Base-by-base conservation (phyloP, 805 yeast genomes). In the Saccharomyces kudriavzevii region DNA sequence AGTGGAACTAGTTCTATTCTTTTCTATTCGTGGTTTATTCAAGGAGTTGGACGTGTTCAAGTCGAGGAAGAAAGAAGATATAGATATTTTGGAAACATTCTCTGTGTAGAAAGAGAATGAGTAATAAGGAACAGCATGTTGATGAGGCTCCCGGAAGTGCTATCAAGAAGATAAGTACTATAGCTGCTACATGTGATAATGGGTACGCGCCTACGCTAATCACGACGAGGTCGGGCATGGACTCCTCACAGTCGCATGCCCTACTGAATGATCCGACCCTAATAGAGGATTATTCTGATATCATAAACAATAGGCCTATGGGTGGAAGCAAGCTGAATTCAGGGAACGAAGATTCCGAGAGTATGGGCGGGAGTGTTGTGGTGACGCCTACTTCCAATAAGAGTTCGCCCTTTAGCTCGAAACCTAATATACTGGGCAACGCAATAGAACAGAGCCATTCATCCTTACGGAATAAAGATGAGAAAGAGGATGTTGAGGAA, bases 291-390 rank as follows among this genome's bases (percentile, higher is more conserved):
- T 65, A 58, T 53, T 58, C 65, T 5, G 69, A 65, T 45, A 54
- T 67, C 2, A 27, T 63, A 40, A 60, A 59, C 29, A 48, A 52
- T 40, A 55, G 58, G 49, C 61, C 58, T 10, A 17, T 24, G 13
- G 2, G 20, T 14, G 49, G 30, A 13, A 17, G 24, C 13, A 49
- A 28, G 24, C 45, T 40, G 35, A 46, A 40, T 46, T 29, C 51
- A 27, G 48, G 25, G 5, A 49, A 40, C 31, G 59, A 54, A 4
- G 64, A 59, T 28, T 57, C 53, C 1, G 56, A 49, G 26, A 64
- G 69, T 51, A 59, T 56, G 24, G 60, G 57, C 27, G 68, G 68
- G 5, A 66, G 70, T 58, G 69, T 67, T 4, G 65, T 66, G n/a
- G 53, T 64, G 20, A 66, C 64, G 10, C 62, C 59, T 13, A 55